phyloP scores from a whole-genome alignment of 2,329 filamentous ascomycete genomes.

The Nemania sp. region DNA sequence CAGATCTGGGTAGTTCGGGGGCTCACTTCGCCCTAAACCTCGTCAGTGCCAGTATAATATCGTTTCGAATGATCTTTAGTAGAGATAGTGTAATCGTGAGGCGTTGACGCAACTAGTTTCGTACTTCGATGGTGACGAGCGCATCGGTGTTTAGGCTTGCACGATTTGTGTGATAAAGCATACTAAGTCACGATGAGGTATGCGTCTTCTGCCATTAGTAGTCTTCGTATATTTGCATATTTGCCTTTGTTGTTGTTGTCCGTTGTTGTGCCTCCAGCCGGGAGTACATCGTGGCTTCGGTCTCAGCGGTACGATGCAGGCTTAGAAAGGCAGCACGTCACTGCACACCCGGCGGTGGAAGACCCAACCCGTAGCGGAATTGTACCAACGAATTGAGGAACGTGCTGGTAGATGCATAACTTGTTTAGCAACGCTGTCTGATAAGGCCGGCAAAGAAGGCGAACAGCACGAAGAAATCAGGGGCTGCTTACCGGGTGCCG shows the following conservation, averaged over 20 bases:
- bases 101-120: slow-evolving; percentile 12
- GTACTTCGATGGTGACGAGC: slow-evolving; percentile 23
- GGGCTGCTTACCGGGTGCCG: background rate
- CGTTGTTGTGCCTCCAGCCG: background rate
- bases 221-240: slow-evolving; percentile 1
- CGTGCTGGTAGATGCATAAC: slow-evolving; percentile 13
- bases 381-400: slow-evolving; percentile 21
- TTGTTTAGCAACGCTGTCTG: slow-evolving; percentile 11
- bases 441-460: slow-evolving; percentile 7
- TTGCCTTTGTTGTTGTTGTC: background rate
- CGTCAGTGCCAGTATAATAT: slow-evolving; percentile 9
- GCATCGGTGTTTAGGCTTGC: slow-evolving; percentile 14
- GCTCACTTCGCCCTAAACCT: slow-evolving; percentile 11
- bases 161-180: background rate
- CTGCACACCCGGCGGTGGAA: slow-evolving; percentile 15
- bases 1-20: background rate
- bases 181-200: slow-evolving; percentile 5
- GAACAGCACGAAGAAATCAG: slow-evolving; percentile 19
- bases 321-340: slow-evolving; percentile 10
- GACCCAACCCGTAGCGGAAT: slow-evolving; percentile 8
- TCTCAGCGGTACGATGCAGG: slow-evolving; percentile 11
- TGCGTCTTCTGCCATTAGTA: slow-evolving; percentile 4
- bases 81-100: slow-evolving; percentile 43
- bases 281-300: background rate
- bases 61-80: slow-evolving; percentile 41